Evolutionary conservation across 441 rosid species (phyloP), one percentile per base, ranked within the genome.

Genomic region (California macrophylla): DNA sequence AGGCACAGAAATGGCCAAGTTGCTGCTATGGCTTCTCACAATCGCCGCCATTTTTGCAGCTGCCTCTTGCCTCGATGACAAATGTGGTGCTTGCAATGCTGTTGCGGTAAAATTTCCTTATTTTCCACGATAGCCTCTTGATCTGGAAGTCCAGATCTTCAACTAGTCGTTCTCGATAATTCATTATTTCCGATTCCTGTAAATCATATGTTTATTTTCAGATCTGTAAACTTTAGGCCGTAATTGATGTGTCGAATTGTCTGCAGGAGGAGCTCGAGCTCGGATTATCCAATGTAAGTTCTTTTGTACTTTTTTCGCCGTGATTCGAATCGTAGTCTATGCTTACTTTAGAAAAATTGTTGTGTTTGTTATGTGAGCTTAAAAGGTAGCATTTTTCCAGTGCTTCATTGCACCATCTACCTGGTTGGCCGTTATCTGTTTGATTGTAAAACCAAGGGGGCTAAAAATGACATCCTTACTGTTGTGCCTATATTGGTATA

Each of bases 71-170:
- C 73, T 89, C 64, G 95, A 93, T 20, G 87, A 93, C 72, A 91
- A 86, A 71, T 91, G 98, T 62, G 83, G 88, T 28, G 97, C 98
- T 63, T 91, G 97, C 80, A 84, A 80, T 69, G 94, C 97, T 66
- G 89, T 91, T 69, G 88, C 96, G 84, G 98, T 91, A 89, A 66
- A 29, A 61, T n/a, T 67, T 26, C 24, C 4, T 8, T n/a, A 16
- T 18, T 1, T 0, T 25, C 20, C 54, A 29, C 45, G 18, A 62
- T 54, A 64, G 3, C 61, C 45, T 9, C 45, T 38, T 38, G 45
- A 38, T 38, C 45, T 38, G 25, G 1, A 36, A 4, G 0, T 45
- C 18, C 23, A 16, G 21, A 50, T 50, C 58, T 6, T 12, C 40
- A 40, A 7, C 16, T 18, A 25, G 50, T 47, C 6, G 16, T 0